These are phyloP conservation scores for Aspergillus homomorphus DNA, from an alignment of 495 filamentous ascomycete genomes.

Conservation along the genomic window DNA sequence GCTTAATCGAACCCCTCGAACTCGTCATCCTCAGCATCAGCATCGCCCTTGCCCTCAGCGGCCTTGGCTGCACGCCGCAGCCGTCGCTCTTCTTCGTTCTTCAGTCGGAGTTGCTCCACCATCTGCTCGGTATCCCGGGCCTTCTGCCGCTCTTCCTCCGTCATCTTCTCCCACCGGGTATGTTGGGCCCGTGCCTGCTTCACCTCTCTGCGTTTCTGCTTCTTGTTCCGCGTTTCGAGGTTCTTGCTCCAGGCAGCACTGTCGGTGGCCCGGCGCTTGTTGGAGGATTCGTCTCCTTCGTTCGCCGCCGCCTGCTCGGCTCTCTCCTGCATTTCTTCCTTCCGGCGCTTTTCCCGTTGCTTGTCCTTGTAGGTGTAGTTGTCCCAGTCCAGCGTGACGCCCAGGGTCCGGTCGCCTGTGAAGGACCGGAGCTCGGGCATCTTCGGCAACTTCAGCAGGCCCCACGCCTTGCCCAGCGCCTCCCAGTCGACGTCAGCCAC, in stretches of 20 bases:
- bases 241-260: conserved; percentile 82
- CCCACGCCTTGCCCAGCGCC: conserved; percentile 77
- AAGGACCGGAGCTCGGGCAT: conserved; percentile 87
- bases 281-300: conserved; percentile 22
- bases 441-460: conserved; percentile 78
- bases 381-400: conserved; percentile 58
- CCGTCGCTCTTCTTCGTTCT: conserved; percentile 44
- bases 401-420: conserved; percentile 60
- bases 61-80: conserved; percentile 24
- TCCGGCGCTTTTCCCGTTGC: conserved; percentile 66
- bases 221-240: conserved; percentile 63
- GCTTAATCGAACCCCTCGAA: conserved; percentile 45
- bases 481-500: conserved; percentile 79
- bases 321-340: conserved; percentile 49
- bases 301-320: conserved; percentile 25
- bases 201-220: conserved; percentile 66
- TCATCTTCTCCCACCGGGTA: conserved; percentile 65
- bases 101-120: conserved; percentile 65
- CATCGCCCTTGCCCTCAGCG: conserved; percentile 7
- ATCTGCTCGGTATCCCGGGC: conserved; percentile 68
- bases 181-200: conserved; percentile 70
- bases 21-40: conserved; percentile 29
- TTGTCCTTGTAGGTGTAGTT: conserved; percentile 74
- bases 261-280: conserved; percentile 45
- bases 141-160: conserved; percentile 67